Conservation (phyloP, 192 early-diverging fungal genomes). For the Kappamyces sp. region DNA sequence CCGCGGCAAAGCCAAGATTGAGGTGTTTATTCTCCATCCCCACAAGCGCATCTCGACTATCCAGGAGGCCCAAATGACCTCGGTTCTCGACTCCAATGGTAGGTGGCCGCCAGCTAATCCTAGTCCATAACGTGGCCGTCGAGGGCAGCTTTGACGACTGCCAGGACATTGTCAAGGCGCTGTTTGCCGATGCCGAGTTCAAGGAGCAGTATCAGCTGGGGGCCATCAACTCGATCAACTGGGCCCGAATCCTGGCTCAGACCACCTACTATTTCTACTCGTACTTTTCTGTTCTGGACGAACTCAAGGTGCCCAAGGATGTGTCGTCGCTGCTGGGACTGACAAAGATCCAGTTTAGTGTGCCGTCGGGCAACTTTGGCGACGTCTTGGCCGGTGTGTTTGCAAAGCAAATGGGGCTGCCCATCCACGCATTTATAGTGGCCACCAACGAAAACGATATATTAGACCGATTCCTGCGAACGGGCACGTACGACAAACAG, state of each 20-base stretch:
- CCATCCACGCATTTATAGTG: constrained; percentile 69
- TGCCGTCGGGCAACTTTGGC: constrained; percentile 99
- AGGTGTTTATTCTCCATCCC: constrained; percentile 91
- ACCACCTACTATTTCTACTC: constrained; percentile 94
- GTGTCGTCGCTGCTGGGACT: background rate
- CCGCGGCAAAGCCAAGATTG: constrained; percentile 84
- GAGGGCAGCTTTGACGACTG: constrained; percentile 97
- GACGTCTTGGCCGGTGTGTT: constrained; percentile 85
- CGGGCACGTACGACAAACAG: constrained; percentile 64
- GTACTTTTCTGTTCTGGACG: constrained; percentile 54
- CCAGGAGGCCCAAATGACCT: constrained; percentile 98
- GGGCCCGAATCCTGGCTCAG: constrained; percentile 95
- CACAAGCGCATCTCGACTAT: constrained; percentile 84
- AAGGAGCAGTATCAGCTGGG: constrained; percentile 71
- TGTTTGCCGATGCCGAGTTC: constrained; percentile 77
- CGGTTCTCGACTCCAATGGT: constrained; percentile 78
- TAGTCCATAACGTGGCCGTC: constrained; percentile 85
- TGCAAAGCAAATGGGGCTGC: constrained; percentile 86
- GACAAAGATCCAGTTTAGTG: constrained; percentile 58
- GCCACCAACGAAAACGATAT: constrained; percentile 99
- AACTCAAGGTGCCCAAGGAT: constrained; percentile 1
- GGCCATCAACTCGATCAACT: constrained; percentile 99
- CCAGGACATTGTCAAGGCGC: constrained; percentile 86
- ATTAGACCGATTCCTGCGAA: constrained; percentile 85
- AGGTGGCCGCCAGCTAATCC: background rate